These are phyloP conservation scores for Magnolia changhungtana DNA, from an alignment of 164 flowering plant genomes.

Conservation along the genomic window DNA sequence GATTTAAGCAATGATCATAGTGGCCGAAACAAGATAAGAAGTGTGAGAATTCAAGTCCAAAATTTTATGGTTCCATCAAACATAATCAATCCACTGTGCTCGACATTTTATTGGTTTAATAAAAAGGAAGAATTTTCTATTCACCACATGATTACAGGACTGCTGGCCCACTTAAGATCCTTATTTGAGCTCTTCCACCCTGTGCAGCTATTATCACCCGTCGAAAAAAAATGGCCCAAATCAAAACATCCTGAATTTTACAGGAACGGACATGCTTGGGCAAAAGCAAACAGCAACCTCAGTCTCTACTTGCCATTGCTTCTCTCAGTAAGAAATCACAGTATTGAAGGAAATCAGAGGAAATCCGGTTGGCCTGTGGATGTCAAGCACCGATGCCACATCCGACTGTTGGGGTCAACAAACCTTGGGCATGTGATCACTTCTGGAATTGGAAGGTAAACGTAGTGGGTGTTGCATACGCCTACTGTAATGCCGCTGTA, in stretches of 20 bases:
- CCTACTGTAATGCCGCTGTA: slow-evolving; percentile 49
- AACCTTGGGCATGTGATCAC: slow-evolving; percentile 39
- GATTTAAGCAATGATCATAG: too few relatives aligned
- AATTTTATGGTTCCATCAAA: too few relatives aligned
- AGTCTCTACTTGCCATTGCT: not conserved
- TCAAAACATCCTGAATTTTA: too few relatives aligned
- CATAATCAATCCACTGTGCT: not conserved
- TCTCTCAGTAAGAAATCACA: not conserved
- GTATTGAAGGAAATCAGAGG: slow-evolving; percentile 8
- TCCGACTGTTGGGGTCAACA: slow-evolving; percentile 48
- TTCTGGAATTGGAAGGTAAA: slow-evolving; percentile 47
- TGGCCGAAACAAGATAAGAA: too few relatives aligned
- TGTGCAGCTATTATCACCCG: not conserved
- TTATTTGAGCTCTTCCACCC: not conserved
- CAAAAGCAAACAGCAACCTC: not conserved
- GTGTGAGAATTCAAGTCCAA: too few relatives aligned
- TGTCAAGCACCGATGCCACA: slow-evolving; percentile 56
- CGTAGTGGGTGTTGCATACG: slow-evolving; percentile 49
- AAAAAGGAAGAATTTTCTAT: not conserved
- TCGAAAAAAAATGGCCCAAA: not conserved
- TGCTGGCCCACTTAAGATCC: not conserved
- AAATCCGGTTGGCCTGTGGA: slow-evolving; percentile 59
- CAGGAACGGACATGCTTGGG: not conserved
- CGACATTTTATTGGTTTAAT: not conserved
- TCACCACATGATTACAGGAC: not conserved